Percentiles rank a stretch among this genome's conserved stretches.
These are phyloP conservation scores for Daldinia childiae DNA, from an alignment of 495 filamentous ascomycete species.

Conservation along the genomic window DNA sequence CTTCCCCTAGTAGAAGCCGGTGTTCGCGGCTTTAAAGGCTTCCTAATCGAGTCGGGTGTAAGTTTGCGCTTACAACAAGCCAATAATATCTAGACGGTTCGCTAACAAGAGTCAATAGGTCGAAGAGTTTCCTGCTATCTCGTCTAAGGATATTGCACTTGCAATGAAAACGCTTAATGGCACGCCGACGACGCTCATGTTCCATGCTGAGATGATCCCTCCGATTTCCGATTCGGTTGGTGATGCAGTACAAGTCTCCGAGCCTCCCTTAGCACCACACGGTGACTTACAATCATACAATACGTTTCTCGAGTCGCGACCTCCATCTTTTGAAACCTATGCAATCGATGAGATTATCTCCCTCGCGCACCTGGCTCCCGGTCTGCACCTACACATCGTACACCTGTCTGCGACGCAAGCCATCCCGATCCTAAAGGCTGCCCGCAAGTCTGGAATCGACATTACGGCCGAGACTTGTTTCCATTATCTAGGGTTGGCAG, in stretches of 20 bases:
- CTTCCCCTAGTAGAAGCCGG: slow-evolving; percentile 83
- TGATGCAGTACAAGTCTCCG: slow-evolving; percentile 76
- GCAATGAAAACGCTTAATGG: slow-evolving; percentile 83
- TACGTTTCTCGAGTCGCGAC: slow-evolving; percentile 92
- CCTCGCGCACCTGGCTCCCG: slow-evolving; percentile 80
- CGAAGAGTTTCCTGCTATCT: slow-evolving; percentile 94
- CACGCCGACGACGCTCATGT: slow-evolving; percentile 89
- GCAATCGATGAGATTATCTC: slow-evolving; percentile 88
- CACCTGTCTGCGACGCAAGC: slow-evolving; percentile 92
- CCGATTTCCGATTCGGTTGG: slow-evolving; percentile 84
- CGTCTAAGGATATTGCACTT: slow-evolving; percentile 75
- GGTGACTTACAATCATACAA: slow-evolving; percentile 83
- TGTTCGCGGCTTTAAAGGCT: slow-evolving; percentile 96
- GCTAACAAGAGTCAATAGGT: slow-evolving; percentile 63
- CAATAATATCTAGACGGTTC: slow-evolving; percentile 4
- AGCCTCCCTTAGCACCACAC: slow-evolving; percentile 75
- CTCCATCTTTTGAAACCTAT: slow-evolving; percentile 88
- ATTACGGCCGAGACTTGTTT: slow-evolving; percentile 98
- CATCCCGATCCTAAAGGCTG: slow-evolving; percentile 86
- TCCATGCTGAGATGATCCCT: slow-evolving; percentile 98
- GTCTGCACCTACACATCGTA: slow-evolving; percentile 91
- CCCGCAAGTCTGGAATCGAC: slow-evolving; percentile 80
- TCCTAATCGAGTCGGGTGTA: slow-evolving; percentile 96
- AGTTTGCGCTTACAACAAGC: slow-evolving; percentile 48
- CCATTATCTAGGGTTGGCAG: slow-evolving; percentile 93